phyloP scores from a whole-genome alignment of 2,329 filamentous ascomycete species.

The Cordyceps pruinosa region DNA sequence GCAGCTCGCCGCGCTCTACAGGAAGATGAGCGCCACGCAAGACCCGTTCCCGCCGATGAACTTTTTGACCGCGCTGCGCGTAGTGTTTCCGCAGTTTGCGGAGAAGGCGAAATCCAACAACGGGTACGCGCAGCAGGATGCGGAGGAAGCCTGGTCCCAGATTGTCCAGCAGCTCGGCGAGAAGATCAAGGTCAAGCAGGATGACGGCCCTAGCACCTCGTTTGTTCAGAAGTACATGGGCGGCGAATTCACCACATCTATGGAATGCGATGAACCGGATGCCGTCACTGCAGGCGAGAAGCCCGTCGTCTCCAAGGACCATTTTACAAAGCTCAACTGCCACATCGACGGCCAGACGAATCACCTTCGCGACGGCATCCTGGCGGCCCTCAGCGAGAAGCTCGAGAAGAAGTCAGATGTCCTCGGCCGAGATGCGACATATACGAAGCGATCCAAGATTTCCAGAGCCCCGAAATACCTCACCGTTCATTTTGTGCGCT shows the following conservation, averaged over 20 bases:
- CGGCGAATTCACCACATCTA: conserved; percentile 69
- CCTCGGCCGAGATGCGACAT: conserved; percentile 70
- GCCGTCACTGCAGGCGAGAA: conserved; percentile 71
- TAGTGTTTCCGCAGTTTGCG: conserved; percentile 83
- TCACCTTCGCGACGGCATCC: conserved; percentile 82
- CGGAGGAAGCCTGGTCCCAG: conserved; percentile 96
- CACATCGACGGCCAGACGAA: conserved; percentile 86
- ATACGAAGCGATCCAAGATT: conserved; percentile 88
- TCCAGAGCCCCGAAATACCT: conserved; percentile 89
- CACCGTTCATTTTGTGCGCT: conserved; percentile 94
- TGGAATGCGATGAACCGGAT: conserved; percentile 76
- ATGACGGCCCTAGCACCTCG: conserved; percentile 47
- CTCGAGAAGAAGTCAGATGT: conserved; percentile 81
- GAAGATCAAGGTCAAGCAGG: conserved; percentile 62
- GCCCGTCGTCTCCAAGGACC: conserved; percentile 58
- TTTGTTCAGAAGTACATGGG: conserved; percentile 90
- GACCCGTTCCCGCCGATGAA: conserved; percentile 75
- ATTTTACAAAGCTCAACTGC: conserved; percentile 90
- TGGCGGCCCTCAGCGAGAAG: conserved; percentile 75
- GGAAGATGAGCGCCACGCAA: conserved; percentile 83
- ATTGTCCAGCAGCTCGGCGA: conserved; percentile 77
- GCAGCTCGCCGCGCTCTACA: conserved; percentile 76
- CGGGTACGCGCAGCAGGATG: conserved; percentile 95
- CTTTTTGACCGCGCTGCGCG: conserved; percentile 75
- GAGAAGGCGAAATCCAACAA: conserved; percentile 76